Percentiles rank a stretch among this genome's conserved stretches.
Evolutionary conservation across 2,329 filamentous ascomycete species (phyloP).

Genomic region (Claviceps sp.): DNA sequence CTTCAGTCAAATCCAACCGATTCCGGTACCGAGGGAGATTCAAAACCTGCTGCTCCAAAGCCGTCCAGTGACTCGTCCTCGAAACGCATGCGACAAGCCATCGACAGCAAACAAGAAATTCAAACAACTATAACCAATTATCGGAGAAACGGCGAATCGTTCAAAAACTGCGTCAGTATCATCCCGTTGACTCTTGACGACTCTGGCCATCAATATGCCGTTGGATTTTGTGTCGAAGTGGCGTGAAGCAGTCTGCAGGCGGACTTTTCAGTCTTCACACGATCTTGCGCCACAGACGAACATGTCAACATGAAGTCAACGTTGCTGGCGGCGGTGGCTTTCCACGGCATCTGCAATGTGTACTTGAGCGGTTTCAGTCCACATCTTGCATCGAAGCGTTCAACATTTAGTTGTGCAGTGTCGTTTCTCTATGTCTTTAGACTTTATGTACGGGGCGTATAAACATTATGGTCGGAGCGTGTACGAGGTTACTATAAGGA

Average conservation of each 20-base stretch:
- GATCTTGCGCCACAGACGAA: too few species aligned
- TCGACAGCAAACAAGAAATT: constrained; percentile 31
- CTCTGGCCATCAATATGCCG: constrained; percentile 54
- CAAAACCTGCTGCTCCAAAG: not conserved
- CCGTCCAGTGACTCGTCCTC: constrained; percentile 36
- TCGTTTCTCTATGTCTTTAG: too few species aligned
- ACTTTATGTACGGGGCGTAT: too few species aligned
- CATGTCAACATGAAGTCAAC: too few species aligned
- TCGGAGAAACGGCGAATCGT: constrained; percentile 63
- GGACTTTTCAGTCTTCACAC: too few species aligned
- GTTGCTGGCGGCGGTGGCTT: too few species aligned
- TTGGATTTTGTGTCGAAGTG: constrained; percentile 69
- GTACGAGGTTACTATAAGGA: too few species aligned
- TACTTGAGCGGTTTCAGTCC: not conserved
- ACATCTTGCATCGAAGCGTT: not conserved
- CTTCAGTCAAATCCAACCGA: constrained; percentile 54
- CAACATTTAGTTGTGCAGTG: too few species aligned
- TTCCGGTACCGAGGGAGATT: constrained; percentile 21
- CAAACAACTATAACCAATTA: constrained; percentile 58
- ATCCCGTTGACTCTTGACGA: constrained; percentile 62
- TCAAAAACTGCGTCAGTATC: constrained; percentile 76
- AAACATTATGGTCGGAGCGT: too few species aligned
- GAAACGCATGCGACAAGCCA: constrained; percentile 34
- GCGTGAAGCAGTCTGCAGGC: constrained; percentile 13
- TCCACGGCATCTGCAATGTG: too few species aligned